Conservation (phyloP, 2,329 filamentous ascomycete species). For the Neoarthrinium moseri region DNA sequence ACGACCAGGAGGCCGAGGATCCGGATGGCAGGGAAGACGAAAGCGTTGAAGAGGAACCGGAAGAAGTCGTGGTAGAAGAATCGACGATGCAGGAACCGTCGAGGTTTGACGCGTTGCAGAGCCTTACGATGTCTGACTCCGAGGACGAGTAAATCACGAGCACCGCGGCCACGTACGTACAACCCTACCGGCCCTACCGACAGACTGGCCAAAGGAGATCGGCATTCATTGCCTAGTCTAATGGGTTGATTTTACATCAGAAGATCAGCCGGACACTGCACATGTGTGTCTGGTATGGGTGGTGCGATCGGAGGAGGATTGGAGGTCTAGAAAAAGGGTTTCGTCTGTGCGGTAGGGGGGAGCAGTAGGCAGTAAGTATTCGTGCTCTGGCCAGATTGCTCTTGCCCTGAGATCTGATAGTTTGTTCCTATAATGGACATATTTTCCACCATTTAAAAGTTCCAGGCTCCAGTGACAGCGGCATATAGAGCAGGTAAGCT, state of each 20-base stretch:
- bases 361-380: too few relatives aligned
- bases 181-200: neutral
- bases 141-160: neutral
- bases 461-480: too few relatives aligned
- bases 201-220: neutral
- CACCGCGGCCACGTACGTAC: neutral
- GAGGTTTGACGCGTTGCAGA: neutral
- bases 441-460: too few relatives aligned
- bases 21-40: neutral
- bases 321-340: too few relatives aligned
- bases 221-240: neutral
- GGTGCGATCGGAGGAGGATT: neutral
- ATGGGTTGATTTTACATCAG: neutral
- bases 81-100: neutral
- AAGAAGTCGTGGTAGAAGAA: slow-evolving; percentile 1
- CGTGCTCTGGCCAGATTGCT: too few relatives aligned
- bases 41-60: neutral
- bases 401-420: too few relatives aligned
- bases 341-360: too few relatives aligned
- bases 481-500: too few relatives aligned
- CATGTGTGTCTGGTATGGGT: neutral
- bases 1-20: neutral
- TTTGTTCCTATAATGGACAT: too few relatives aligned
- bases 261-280: neutral
- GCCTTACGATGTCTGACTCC: neutral